Conservation (phyloP, 345 rosid species). For the Bretschneidera sinensis region DNA sequence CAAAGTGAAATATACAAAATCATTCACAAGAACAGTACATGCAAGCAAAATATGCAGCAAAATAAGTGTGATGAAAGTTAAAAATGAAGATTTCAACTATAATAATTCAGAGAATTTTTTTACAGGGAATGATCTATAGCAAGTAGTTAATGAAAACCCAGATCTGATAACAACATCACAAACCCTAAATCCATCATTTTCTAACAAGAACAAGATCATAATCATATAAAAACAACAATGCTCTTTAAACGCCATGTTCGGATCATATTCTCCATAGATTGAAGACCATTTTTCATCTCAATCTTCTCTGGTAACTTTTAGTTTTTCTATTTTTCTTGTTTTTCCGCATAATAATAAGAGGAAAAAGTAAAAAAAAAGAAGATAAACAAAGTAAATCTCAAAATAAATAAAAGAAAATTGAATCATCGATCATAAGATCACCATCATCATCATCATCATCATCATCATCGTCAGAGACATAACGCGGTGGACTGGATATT, state of each 20-base stretch:
- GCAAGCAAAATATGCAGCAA: no score
- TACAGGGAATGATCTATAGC: slow-evolving; percentile 8
- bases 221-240: no score
- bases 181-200: slow-evolving; percentile 15
- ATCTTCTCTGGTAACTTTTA: slow-evolving; percentile 8
- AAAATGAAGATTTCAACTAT: no score
- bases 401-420: slow-evolving; percentile 13
- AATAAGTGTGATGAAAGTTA: no score
- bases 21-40: no score
- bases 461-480: slow-evolving; percentile 75
- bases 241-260: background rate
- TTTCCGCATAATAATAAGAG: slow-evolving; percentile 33
- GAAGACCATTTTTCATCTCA: slow-evolving; percentile 26
- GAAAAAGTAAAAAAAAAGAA: slow-evolving; percentile 10
- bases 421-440: slow-evolving; percentile 6
- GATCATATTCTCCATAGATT: slow-evolving; percentile 15
- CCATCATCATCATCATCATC: no score
- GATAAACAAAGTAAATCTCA: slow-evolving; percentile 17
- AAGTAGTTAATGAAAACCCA: slow-evolving; percentile 5
- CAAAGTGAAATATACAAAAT: no score
- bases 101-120: no score
- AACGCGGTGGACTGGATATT: slow-evolving; percentile 79
- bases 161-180: slow-evolving; percentile 15
- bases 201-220: slow-evolving; percentile 13
- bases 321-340: slow-evolving; percentile 8